Evolutionary conservation across 805 yeast genomes (phyloP).

Genomic region (Yarrowia yakushimensis): DNA sequence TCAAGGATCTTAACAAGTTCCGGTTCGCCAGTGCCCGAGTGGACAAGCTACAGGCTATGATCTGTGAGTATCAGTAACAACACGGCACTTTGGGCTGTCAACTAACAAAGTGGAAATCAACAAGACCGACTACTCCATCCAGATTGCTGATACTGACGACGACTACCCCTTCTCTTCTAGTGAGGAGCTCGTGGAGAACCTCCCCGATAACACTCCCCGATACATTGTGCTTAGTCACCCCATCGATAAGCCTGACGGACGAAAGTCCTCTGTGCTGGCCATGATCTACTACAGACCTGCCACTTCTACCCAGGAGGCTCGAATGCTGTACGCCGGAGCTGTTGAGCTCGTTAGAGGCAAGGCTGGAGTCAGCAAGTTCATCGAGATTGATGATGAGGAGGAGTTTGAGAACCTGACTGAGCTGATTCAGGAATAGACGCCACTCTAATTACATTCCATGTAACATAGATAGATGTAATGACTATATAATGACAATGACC

Average conservation of each 20-base stretch:
- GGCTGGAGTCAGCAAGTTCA: constrained; percentile 66
- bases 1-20: constrained; percentile 61
- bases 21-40: constrained; percentile 69
- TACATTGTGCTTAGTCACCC: constrained; percentile 77
- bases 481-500: background rate
- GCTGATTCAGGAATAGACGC: constrained; percentile 25
- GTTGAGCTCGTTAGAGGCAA: constrained; percentile 72
- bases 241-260: constrained; percentile 62
- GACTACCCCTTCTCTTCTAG: constrained; percentile 49
- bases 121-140: constrained; percentile 27
- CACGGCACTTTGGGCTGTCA: background rate
- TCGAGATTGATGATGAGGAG: constrained; percentile 64
- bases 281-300: constrained; percentile 86
- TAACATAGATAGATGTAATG: constrained; percentile 16
- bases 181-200: constrained; percentile 64
- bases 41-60: constrained; percentile 55
- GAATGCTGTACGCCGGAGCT: constrained; percentile 91
- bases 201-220: constrained; percentile 81
- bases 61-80: constrained; percentile 43
- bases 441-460: constrained; percentile 1
- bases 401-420: constrained; percentile 60
- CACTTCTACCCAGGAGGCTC: constrained; percentile 73
- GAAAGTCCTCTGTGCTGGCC: constrained; percentile 69
- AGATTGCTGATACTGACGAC: constrained; percentile 40
- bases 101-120: constrained; percentile 25